Evolutionary conservation across 202 grass and related monocot genomes (phyloP).

Genomic region (Cymbopogon flexuosus): DNA sequence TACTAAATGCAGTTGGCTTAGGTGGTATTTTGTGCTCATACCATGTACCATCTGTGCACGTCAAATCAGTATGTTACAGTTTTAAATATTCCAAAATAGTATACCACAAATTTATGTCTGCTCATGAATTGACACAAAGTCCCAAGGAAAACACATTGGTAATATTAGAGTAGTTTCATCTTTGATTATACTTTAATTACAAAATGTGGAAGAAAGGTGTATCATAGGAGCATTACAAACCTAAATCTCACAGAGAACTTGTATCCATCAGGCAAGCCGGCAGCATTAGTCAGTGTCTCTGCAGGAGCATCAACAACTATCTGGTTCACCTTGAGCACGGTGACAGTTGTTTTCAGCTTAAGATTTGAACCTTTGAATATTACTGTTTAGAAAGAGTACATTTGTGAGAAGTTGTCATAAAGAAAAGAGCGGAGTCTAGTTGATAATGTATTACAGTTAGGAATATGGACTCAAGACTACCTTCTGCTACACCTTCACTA

Average conservation of each 20-base stretch:
- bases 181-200: conserved; percentile 30
- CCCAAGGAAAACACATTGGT: not conserved
- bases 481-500: conserved; percentile 68
- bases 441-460: not conserved
- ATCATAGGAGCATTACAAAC: conserved; percentile 37
- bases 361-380: conserved; percentile 61
- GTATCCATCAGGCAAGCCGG: conserved; percentile 54
- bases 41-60: not conserved
- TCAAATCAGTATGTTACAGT: not conserved
- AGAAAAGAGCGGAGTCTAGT: not conserved
- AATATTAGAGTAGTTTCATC: conserved; percentile 11
- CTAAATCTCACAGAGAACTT: conserved; percentile 69
- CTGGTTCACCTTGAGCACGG: conserved; percentile 61
- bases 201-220: not conserved
- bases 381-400: conserved; percentile 47
- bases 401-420: not conserved
- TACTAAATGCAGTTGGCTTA: not conserved
- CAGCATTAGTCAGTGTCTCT: conserved; percentile 62
- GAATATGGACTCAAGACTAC: conserved; percentile 28
- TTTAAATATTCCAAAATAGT: not conserved
- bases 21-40: not conserved
- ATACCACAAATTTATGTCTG: not conserved
- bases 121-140: not conserved
- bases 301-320: conserved; percentile 62
- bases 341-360: conserved; percentile 64